These are phyloP conservation scores for Psidium friedrichsthalianum DNA, from an alignment of 345 rosid genomes.

Conservation along the genomic window DNA sequence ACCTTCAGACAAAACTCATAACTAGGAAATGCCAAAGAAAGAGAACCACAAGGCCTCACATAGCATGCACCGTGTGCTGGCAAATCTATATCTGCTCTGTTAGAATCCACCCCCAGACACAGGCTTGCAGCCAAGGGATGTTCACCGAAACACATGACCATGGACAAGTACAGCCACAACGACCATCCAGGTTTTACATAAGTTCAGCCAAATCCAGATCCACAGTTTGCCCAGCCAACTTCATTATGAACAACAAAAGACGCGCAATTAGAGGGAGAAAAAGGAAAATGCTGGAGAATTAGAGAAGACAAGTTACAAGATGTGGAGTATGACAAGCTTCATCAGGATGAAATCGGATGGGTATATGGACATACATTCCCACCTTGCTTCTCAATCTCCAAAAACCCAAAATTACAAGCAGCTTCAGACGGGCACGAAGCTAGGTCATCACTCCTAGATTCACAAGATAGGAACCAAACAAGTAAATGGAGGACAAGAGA, in stretches of 20 bases:
- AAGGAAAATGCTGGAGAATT: neutral
- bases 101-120: neutral
- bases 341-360: neutral
- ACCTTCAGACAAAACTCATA: neutral
- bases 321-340: neutral
- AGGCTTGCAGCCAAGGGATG: neutral
- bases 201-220: neutral
- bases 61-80: neutral
- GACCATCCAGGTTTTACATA: neutral
- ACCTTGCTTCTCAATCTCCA: neutral
- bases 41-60: neutral
- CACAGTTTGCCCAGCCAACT: neutral
- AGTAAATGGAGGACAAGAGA: neutral
- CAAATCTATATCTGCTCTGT: neutral
- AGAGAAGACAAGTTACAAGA: neutral
- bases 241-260: neutral
- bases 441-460: neutral
- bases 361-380: neutral
- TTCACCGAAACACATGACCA: neutral
- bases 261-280: neutral
- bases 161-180: neutral
- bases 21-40: neutral
- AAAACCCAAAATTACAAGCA: neutral
- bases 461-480: slow-evolving; percentile 1
- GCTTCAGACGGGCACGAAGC: neutral